Percentiles rank a stretch among this genome's conserved stretches.
These are phyloP conservation scores for Xylaria telfairii DNA, from an alignment of 495 filamentous ascomycete species.

Conservation along the genomic window DNA sequence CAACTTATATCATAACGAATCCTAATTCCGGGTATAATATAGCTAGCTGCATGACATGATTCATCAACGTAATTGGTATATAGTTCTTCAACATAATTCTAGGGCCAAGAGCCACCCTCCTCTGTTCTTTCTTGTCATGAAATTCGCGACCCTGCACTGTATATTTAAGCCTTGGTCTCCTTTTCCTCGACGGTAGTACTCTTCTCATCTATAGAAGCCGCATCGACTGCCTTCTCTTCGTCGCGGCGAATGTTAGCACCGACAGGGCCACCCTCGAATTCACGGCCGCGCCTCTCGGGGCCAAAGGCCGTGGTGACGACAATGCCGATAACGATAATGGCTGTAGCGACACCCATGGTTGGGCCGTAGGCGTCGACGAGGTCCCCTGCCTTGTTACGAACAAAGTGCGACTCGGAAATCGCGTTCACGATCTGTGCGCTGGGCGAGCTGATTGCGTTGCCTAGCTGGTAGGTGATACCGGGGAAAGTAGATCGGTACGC, in stretches of 20 bases:
- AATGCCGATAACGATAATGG: slow-evolving; percentile 70
- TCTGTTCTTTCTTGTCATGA: neutral
- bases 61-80: neutral
- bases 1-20: neutral
- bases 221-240: slow-evolving; percentile 31
- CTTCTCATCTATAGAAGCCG: slow-evolving; percentile 27
- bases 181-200: slow-evolving; percentile 4
- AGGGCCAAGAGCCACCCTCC: neutral
- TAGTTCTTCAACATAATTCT: neutral
- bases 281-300: slow-evolving; percentile 69
- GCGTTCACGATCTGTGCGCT: slow-evolving; percentile 75
- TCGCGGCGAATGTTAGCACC: slow-evolving; percentile 52
- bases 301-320: slow-evolving; percentile 64
- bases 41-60: neutral
- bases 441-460: slow-evolving; percentile 77
- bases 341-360: slow-evolving; percentile 71
- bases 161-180: slow-evolving; percentile 8
- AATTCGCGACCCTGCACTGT: neutral
- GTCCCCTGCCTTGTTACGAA: slow-evolving; percentile 54
- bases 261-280: slow-evolving; percentile 68
- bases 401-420: slow-evolving; percentile 61
- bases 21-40: neutral
- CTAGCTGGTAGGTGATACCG: slow-evolving; percentile 74
- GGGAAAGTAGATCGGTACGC: slow-evolving; percentile 75
- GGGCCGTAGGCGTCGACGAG: slow-evolving; percentile 70